Conservation (phyloP, 371 early-diverging fungal genomes). For the Parasitella parasitica region DNA sequence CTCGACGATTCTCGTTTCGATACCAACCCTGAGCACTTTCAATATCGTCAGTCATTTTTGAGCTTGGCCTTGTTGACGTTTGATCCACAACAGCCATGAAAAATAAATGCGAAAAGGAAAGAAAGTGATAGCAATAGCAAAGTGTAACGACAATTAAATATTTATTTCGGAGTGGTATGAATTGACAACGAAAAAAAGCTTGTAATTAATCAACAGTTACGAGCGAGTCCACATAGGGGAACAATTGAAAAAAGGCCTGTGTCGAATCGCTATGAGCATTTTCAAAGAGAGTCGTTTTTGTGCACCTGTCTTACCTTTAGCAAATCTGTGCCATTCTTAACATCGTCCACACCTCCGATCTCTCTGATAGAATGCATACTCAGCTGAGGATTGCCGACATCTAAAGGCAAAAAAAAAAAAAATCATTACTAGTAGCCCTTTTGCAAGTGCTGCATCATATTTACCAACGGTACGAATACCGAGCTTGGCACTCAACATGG, state of each 20-base stretch:
- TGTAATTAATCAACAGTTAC: conserved; percentile 19
- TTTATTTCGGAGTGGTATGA: conserved; percentile 8
- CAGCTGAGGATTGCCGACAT: conserved; percentile 94
- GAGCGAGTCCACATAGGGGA: conserved; percentile 18
- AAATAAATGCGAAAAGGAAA: neutral
- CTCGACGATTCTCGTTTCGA: neutral
- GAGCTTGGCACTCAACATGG: conserved; percentile 90
- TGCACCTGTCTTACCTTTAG: conserved; percentile 74
- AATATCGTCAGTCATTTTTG: neutral
- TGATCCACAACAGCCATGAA: neutral
- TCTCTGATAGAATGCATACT: conserved; percentile 98
- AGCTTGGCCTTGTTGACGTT: neutral
- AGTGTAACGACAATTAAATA: neutral
- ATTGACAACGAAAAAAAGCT: conserved; percentile 2
- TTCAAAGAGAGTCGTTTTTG: too few species aligned
- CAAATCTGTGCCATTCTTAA: conserved; percentile 78
- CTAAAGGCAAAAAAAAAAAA: too few species aligned
- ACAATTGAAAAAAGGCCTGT: conserved; percentile 24
- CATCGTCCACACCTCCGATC: conserved; percentile 89
- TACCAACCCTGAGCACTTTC: neutral
- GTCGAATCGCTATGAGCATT: too few species aligned
- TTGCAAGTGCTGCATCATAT: neutral
- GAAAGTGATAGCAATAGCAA: neutral
- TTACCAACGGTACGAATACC: conserved; percentile 94
- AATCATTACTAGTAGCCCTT: too few species aligned